Base-by-base conservation (phyloP, 2,329 filamentous ascomycete species). In the Aspergillus eucalypticola region DNA sequence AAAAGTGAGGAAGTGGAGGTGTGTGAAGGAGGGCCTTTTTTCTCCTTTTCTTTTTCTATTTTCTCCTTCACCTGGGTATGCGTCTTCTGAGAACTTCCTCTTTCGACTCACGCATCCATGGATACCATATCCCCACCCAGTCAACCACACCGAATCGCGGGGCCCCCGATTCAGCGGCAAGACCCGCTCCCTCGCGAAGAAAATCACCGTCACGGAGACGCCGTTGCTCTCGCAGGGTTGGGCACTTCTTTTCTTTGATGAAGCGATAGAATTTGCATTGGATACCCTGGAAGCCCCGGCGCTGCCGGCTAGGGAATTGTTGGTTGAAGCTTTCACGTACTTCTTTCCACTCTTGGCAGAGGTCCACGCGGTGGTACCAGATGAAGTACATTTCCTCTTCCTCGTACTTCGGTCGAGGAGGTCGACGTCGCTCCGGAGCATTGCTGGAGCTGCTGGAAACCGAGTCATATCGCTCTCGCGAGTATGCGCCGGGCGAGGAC, bases 241-340 rank as follows among this genome's bases (percentile, higher is more conserved):
- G 77, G 61, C 79, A 77, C 49, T 75, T 76, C 64, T 79, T 76
- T 57, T 77, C 74, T 60, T 76, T 76, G 58, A 81, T 78, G 58
- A 80, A 76, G n/a, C 80, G 77, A 66, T 82, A 82, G 65, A 79
- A 81, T 62, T 80, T 80, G 73, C 80, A 82, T 66, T 82, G 79
- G 19, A 82, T 78, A 0, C 79, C 80, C 61, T 78, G 75, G 66
- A 79, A 79, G 5, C 74, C 74, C 13, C 75, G 70, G 21, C 75
- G 70, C 64, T 76, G 75, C 15, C 75, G 73, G 11, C 66, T 68
- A 17, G 76, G 75, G 56, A 81, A 82, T 59, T 80, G 77, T 0
- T 65, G 68, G 64, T 78, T 77, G 63, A 79, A 82, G 58, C 72
- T 74, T 56, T 78, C 73, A 25, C 75, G 73, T 21, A 81, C 76